A percentile compares a stretch with the other conserved stretches of the same genome.
These are phyloP conservation scores for Pholiota adiposa DNA, from an alignment of 1,284 basidiomycete genomes.

Conservation along the genomic window DNA sequence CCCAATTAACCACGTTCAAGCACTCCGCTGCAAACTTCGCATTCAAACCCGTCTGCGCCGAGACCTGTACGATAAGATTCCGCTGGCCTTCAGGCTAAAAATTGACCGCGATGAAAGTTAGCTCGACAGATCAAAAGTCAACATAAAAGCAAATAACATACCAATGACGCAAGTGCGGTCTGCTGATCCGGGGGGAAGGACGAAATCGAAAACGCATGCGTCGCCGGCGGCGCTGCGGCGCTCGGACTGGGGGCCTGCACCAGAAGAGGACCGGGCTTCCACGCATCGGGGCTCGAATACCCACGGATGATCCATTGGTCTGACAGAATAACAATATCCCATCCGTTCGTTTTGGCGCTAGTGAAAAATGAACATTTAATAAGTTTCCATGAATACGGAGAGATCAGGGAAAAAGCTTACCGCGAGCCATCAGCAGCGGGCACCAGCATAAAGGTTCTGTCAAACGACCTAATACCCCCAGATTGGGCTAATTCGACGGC, in stretches of 20 bases:
- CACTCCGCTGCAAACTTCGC: conserved; percentile 81
- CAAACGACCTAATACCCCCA: conserved; percentile 87
- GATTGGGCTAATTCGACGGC: conserved; percentile 46
- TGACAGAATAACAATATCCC: conserved; percentile 90
- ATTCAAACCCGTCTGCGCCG: conserved; percentile 76
- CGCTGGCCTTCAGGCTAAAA: conserved; percentile 70
- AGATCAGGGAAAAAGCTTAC: conserved; percentile 50
- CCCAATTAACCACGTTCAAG: conserved; percentile 81
- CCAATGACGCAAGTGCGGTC: conserved; percentile 55
- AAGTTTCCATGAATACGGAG: neutral
- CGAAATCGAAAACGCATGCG: conserved; percentile 28
- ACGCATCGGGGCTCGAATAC: conserved; percentile 84
- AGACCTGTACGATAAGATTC: conserved; percentile 67
- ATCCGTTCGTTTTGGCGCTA: conserved; percentile 82
- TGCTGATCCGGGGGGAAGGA: conserved; percentile 51
- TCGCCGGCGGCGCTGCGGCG: conserved; percentile 13
- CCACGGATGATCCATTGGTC: conserved; percentile 86
- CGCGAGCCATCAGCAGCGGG: conserved; percentile 81
- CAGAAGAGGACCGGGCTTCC: conserved; percentile 71
- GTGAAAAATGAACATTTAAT: conserved; percentile 10
- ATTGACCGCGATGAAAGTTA: conserved; percentile 3
- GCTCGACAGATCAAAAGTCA: neutral
- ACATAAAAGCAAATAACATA: conserved; percentile 40
- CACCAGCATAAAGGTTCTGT: conserved; percentile 88
- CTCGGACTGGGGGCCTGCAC: conserved; percentile 53